Base-by-base conservation (phyloP, 2,329 filamentous ascomycete genomes). In the Phaeosphaeriaceae sp. region DNA sequence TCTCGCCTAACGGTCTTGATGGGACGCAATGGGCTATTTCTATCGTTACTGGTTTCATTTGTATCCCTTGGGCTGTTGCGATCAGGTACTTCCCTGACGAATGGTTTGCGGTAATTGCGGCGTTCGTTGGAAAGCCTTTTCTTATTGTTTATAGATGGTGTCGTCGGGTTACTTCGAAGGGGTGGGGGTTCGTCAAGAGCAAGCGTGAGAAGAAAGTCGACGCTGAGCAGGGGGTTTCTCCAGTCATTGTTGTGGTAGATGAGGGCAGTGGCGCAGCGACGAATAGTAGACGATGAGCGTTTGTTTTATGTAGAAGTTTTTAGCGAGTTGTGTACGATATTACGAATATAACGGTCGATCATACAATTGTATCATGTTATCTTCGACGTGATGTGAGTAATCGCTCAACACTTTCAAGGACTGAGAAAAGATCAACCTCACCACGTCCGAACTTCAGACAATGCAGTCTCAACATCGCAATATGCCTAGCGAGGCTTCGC, bases 11-110 rank as follows among this genome's bases (percentile, higher is more conserved):
- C 46, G 74, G 63, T 21, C 42, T 77, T 35, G 81, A 80, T 6
- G 63, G 67, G 1, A 81, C 83, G 53, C 87, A 96, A 71, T 85
- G 82, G 82, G 82, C 76, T 9, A 78, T 82, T 40, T 83, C 77
- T n/a, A 52, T 84, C 20, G 63, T 82, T 11, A 59, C 78, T 1
- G 81, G 78, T 1, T 74, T 77, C 9, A 54, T 83, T 0, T 83
- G 75, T n/a, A 72, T 84, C 16, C 81, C 81, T 0, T 77, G 79
- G 72, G 82, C 78, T 18, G 64, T 81, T 17, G 61, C 76, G 13
- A 75, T 84, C 45, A 73, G 81, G 12, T 72, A 78, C 4, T 77
- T 84, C 50, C 82, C 82, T 1, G 82, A 84, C 53, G 48, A 46
- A 13, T 69, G 63, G 63, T 65, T 70, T 32, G 64, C 58, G 6